phyloP scores from a whole-genome alignment of 805 yeast genomes.

The Suhomyces sp. region DNA sequence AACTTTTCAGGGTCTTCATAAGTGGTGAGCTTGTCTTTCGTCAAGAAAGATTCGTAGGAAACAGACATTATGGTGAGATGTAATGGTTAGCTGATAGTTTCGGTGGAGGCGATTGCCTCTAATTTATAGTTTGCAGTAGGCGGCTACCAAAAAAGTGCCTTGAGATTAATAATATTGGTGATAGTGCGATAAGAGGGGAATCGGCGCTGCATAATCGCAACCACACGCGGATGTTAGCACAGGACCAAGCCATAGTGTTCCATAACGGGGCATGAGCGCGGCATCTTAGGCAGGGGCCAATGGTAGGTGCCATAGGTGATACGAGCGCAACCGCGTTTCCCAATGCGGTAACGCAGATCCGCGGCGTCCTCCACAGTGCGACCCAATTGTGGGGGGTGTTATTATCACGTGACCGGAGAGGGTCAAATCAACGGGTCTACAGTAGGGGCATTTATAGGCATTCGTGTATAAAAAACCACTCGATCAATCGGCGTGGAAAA shows the following conservation, averaged over 20 bases:
- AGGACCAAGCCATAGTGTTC: neutral
- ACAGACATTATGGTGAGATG: conserved; percentile 7
- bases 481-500: neutral
- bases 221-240: neutral
- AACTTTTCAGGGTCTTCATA: conserved; percentile 44
- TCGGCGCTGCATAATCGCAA: neutral
- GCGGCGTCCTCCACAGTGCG: neutral
- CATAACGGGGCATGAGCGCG: neutral
- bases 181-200: neutral
- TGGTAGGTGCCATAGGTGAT: neutral
- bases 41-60: conserved; percentile 23
- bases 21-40: conserved; percentile 25
- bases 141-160: neutral
- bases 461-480: neutral
- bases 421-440: neutral
- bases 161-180: neutral
- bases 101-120: neutral
- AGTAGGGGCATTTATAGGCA: neutral
- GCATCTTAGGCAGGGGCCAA: neutral
- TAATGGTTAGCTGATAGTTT: neutral
- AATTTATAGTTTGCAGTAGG: neutral
- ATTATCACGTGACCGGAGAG: neutral
- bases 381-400: neutral
- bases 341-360: neutral
- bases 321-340: neutral